phyloP scores from a whole-genome alignment of 345 rosid genomes.

The Hypericum androsaemum region DNA sequence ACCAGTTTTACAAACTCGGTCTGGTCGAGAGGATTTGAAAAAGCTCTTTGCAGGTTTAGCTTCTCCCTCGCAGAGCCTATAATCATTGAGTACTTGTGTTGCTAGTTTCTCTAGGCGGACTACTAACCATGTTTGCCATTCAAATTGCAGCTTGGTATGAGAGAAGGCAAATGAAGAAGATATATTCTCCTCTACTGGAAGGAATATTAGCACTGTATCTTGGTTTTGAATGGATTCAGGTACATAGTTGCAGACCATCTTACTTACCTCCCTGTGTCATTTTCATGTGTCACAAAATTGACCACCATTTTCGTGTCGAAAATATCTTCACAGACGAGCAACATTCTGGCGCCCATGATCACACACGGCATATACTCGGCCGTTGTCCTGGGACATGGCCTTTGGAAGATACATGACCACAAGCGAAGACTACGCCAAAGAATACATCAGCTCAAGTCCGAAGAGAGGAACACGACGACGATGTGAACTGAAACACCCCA shows the following conservation, averaged over 20 bases:
- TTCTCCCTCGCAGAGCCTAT: constrained; percentile 4
- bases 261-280: neutral
- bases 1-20: constrained; percentile 59
- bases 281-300: constrained; percentile 1
- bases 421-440: constrained; percentile 61
- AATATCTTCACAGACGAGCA: constrained; percentile 53
- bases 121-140: neutral
- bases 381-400: constrained; percentile 79
- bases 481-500: constrained; percentile 5
- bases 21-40: constrained; percentile 64
- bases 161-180: constrained; percentile 93
- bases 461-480: constrained; percentile 27
- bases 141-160: constrained; percentile 81
- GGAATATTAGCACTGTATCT: constrained; percentile 84
- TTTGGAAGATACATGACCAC: constrained; percentile 87
- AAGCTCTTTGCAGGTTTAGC: constrained; percentile 74
- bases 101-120: neutral
- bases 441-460: constrained; percentile 45
- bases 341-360: constrained; percentile 76
- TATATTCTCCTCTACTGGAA: constrained; percentile 92
- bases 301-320: too few relatives aligned
- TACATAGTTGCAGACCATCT: constrained; percentile 12
- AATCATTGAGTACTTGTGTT: neutral
- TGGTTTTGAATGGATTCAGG: constrained; percentile 94
- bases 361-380: constrained; percentile 87